Conservation (phyloP, 208 protist species). For the Phytomonas francai region DNA sequence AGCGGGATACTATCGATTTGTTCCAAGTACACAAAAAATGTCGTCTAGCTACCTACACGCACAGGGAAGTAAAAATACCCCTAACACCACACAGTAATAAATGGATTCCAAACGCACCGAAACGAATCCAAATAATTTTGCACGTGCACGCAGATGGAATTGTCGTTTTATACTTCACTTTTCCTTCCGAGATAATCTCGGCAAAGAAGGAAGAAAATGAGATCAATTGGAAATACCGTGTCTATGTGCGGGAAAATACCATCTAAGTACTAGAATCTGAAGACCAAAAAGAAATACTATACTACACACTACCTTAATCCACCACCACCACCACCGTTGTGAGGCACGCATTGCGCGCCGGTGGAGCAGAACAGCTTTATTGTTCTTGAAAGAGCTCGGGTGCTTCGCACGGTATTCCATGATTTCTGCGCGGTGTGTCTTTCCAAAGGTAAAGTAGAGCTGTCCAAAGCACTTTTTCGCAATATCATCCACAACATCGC, state of each 20-base stretch:
- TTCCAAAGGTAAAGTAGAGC: constrained; percentile 73
- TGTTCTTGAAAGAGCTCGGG: constrained; percentile 37
- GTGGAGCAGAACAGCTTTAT: constrained; percentile 28
- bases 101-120: background rate
- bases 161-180: background rate
- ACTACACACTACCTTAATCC: constrained; percentile 19
- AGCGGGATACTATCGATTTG: background rate
- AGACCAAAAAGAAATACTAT: constrained; percentile 17
- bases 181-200: background rate
- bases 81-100: background rate
- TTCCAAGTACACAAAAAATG: too few relatives aligned
- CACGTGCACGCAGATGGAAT: background rate
- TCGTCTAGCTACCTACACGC: background rate
- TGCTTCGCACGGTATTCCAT: constrained; percentile 42
- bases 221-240: background rate
- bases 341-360: constrained; percentile 24
- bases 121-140: background rate
- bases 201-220: background rate
- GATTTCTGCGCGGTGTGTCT: constrained; percentile 40
- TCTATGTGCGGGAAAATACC: background rate
- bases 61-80: background rate
- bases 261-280: background rate
- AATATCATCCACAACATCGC: constrained; percentile 81
- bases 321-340: constrained; percentile 16
- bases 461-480: constrained; percentile 71